Conservation (phyloP, 2,329 filamentous ascomycete species). For the Ceratocystis albifundus region DNA sequence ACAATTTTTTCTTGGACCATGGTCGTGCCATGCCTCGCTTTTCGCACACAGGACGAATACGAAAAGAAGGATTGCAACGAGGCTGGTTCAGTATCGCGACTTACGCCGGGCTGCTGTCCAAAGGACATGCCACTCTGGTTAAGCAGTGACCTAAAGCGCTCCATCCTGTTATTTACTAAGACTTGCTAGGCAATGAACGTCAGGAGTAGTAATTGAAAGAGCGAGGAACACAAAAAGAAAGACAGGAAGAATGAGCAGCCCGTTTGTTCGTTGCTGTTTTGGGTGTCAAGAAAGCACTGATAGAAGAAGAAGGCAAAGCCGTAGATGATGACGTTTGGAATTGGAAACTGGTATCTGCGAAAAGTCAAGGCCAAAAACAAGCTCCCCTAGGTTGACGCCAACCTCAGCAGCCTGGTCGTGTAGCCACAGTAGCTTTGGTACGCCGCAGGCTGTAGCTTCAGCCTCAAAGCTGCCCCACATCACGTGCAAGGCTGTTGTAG, state of each 20-base stretch:
- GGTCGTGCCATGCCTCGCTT: background rate
- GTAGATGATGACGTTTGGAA: constrained; percentile 17
- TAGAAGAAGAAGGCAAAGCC: background rate
- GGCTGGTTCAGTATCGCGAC: constrained; percentile 1
- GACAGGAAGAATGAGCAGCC: background rate
- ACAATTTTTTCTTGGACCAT: background rate
- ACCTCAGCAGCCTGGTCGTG: constrained; percentile 22
- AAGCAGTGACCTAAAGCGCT: constrained; percentile 21
- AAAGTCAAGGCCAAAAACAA: background rate
- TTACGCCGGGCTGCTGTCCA: constrained; percentile 18
- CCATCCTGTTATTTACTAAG: constrained; percentile 16
- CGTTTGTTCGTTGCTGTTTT: background rate
- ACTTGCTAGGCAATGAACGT: background rate
- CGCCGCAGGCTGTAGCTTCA: constrained; percentile 28
- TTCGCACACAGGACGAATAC: background rate
- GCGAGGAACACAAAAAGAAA: background rate
- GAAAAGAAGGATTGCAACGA: background rate
- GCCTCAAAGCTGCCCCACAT: constrained; percentile 8
- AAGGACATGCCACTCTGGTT: constrained; percentile 13
- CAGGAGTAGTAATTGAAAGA: background rate
- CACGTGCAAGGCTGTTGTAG: background rate
- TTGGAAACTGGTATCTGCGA: constrained; percentile 1
- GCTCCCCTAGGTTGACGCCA: constrained; percentile 21
- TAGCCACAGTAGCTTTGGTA: constrained; percentile 28
- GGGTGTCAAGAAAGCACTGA: background rate